Percentiles rank a stretch among this genome's conserved stretches.
Evolutionary conservation across 805 yeast genomes (phyloP).

Genomic region (Schwanniomyces polymorphus): DNA sequence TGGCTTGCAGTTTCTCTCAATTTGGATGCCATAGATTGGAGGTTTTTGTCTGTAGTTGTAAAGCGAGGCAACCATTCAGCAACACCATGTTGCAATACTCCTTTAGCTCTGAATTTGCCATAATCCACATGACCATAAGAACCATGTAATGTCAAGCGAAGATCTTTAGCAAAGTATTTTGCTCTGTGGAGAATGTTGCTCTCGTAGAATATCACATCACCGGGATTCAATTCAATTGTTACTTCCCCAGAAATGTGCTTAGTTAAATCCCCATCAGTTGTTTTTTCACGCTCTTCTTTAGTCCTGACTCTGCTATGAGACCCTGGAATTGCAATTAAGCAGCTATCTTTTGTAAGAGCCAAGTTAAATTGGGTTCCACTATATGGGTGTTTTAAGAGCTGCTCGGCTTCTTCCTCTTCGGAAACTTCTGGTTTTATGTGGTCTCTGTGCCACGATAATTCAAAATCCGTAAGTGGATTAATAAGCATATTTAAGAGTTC

Average conservation of each 20-base stretch:
- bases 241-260: slow-evolving; percentile 40
- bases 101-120: slow-evolving; percentile 46
- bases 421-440: slow-evolving; percentile 47
- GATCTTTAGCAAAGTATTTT: slow-evolving; percentile 34
- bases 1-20: slow-evolving; percentile 27
- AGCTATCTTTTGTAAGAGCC: slow-evolving; percentile 46
- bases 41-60: slow-evolving; percentile 26
- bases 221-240: slow-evolving; percentile 44
- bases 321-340: slow-evolving; percentile 49
- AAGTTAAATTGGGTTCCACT: slow-evolving; percentile 54
- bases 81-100: slow-evolving; percentile 56
- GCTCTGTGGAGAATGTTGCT: slow-evolving; percentile 52
- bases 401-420: slow-evolving; percentile 43
- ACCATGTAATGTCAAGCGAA: slow-evolving; percentile 50
- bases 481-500: slow-evolving; percentile 54
- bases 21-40: slow-evolving; percentile 26
- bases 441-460: slow-evolving; percentile 56
- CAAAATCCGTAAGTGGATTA: slow-evolving; percentile 53
- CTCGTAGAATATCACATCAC: slow-evolving; percentile 52
- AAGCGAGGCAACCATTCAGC: slow-evolving; percentile 45
- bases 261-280: slow-evolving; percentile 31
- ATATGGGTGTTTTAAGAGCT: slow-evolving; percentile 36
- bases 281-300: slow-evolving; percentile 41
- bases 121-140: slow-evolving; percentile 45
- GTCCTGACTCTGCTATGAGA: slow-evolving; percentile 48